These are phyloP conservation scores for Amoebophrya sp. DNA, from an alignment of 169 alveolate genomes.

Conservation along the genomic window DNA sequence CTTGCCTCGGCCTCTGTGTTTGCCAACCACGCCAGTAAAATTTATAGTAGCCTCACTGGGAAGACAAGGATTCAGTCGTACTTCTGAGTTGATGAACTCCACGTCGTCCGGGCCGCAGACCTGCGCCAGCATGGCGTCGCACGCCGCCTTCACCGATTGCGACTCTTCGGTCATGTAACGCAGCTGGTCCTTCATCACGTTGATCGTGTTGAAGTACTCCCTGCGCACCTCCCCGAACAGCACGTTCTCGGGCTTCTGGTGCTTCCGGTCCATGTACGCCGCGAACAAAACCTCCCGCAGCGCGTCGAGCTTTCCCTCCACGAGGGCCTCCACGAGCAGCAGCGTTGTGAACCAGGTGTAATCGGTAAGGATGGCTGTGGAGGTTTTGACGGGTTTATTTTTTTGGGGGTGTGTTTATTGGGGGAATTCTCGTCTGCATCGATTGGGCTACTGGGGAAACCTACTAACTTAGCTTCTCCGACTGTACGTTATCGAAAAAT, in stretches of 20 bases:
- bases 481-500: no score
- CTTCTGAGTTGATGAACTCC: neutral
- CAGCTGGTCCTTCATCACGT: neutral
- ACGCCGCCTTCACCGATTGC: neutral
- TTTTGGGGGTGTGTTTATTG: no score
- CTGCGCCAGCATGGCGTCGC: neutral
- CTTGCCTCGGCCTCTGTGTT: no score
- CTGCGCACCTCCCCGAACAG: neutral
- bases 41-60: no score
- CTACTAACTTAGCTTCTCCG: no score
- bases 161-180: neutral
- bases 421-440: no score
- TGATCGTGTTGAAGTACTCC: neutral
- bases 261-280: neutral
- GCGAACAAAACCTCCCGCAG: neutral
- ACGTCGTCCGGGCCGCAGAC: neutral
- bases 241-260: neutral
- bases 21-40: no score
- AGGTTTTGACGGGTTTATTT: no score
- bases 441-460: no score
- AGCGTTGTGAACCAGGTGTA: neutral
- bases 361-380: neutral
- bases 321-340: neutral
- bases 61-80: no score
- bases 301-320: neutral